Conservation (phyloP, 106 monocot species). For the Agapanthus africanus region DNA sequence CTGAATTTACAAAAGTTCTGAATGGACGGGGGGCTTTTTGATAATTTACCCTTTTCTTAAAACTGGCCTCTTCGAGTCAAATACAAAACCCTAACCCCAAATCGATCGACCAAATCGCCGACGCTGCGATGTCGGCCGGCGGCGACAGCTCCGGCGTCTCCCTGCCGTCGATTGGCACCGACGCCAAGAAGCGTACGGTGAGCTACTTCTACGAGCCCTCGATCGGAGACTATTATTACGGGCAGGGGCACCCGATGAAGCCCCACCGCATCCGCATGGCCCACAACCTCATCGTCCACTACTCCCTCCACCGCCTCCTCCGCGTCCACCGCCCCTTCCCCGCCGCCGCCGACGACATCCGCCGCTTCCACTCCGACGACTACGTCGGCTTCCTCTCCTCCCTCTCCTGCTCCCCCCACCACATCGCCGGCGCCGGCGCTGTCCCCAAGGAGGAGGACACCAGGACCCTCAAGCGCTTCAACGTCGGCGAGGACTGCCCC, state of each 20-base stretch:
- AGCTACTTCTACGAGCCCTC: conserved; percentile 25
- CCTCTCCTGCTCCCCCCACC: conserved; percentile 4
- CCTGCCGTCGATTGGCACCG: conserved; percentile 10
- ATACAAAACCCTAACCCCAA: background rate
- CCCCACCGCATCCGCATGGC: conserved; percentile 22
- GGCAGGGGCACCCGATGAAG: conserved; percentile 25
- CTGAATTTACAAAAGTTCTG: no score
- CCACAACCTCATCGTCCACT: conserved; percentile 18
- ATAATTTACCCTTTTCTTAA: no score
- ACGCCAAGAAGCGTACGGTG: conserved; percentile 16
- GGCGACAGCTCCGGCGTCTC: conserved; percentile 4
- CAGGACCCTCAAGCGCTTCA: conserved; percentile 16
- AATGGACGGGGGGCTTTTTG: no score
- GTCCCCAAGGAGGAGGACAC: background rate
- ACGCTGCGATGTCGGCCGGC: background rate
- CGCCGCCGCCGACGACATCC: conserved; percentile 17
- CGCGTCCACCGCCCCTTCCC: conserved; percentile 16
- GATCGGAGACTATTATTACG: conserved; percentile 22
- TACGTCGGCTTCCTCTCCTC: conserved; percentile 21
- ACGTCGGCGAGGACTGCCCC: conserved; percentile 22
- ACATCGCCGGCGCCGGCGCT: background rate
- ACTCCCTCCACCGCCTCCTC: conserved; percentile 13
- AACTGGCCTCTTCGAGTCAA: no score
- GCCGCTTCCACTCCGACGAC: conserved; percentile 22
- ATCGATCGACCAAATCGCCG: no score